Evolutionary conservation across 495 filamentous ascomycete species (phyloP).

Genomic region (Tirmania nivea): DNA sequence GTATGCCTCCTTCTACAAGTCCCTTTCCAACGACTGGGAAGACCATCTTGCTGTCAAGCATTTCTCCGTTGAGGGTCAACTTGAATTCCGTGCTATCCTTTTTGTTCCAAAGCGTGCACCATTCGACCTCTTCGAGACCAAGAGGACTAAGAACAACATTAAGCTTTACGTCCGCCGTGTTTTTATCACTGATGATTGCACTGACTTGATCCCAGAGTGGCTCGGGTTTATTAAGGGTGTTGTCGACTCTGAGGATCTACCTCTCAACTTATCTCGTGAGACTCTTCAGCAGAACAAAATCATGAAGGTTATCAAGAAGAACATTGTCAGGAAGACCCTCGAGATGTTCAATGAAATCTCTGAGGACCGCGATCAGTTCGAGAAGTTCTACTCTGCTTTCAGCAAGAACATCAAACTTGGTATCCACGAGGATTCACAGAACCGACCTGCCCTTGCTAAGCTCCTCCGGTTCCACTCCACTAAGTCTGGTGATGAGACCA

Average conservation of each 20-base stretch:
- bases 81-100: slow-evolving; percentile 98
- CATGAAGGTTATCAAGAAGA: slow-evolving; percentile 99
- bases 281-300: slow-evolving; percentile 99
- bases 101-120: slow-evolving; percentile 99
- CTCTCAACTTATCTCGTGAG: slow-evolving; percentile 97
- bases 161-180: slow-evolving; percentile 99
- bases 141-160: slow-evolving; percentile 99
- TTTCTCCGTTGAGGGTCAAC: slow-evolving; percentile 99
- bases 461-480: slow-evolving; percentile 96
- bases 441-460: slow-evolving; percentile 83
- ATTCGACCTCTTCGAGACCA: slow-evolving; percentile 99
- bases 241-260: slow-evolving; percentile 97
- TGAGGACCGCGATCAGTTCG: slow-evolving; percentile 98
- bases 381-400: slow-evolving; percentile 99
- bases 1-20: slow-evolving; percentile 99
- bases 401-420: slow-evolving; percentile 99
- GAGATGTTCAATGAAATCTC: slow-evolving; percentile 97
- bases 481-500: slow-evolving; percentile 89
- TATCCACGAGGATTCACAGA: slow-evolving; percentile 99
- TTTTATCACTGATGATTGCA: slow-evolving; percentile 99
- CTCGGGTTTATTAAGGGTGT: slow-evolving; percentile 98
- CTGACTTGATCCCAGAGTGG: slow-evolving; percentile 98
- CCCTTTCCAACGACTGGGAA: slow-evolving; percentile 98
- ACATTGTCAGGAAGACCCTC: slow-evolving; percentile 99
- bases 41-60: slow-evolving; percentile 99